phyloP scores from a whole-genome alignment of 1,139 yeast genomes.

The Nakaseomyces bracarensis region DNA sequence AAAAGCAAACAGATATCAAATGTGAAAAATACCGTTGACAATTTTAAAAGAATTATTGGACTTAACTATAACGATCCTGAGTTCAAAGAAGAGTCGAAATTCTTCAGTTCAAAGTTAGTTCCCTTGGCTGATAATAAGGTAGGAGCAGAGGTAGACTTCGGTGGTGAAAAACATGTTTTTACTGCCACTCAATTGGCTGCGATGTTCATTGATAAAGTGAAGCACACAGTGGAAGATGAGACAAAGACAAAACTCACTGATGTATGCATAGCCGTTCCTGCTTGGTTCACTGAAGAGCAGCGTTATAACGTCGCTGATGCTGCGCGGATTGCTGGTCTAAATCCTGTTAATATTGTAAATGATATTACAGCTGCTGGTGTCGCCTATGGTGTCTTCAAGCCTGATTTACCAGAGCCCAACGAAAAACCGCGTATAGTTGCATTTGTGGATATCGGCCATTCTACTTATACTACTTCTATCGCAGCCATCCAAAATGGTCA shows the following conservation, averaged over 20 bases:
- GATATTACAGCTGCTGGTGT: conserved; percentile 98
- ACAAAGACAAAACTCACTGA: conserved; percentile 73
- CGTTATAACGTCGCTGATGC: conserved; percentile 96
- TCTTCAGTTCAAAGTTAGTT: conserved; percentile 59
- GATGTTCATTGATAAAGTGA: conserved; percentile 88
- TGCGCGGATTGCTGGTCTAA: conserved; percentile 87
- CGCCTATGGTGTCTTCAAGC: conserved; percentile 96
- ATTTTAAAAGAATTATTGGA: conserved; percentile 86
- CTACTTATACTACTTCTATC: conserved; percentile 83
- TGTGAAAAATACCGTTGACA: conserved; percentile 90
- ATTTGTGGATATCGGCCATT: conserved; percentile 92
- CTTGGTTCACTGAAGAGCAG: conserved; percentile 93
- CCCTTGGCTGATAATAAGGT: conserved; percentile 63
- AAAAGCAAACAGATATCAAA: conserved; percentile 94
- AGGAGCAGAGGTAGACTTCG: conserved; percentile 77
- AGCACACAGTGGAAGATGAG: conserved; percentile 69
- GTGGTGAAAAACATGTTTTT: conserved; percentile 71
- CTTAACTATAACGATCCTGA: conserved; percentile 69
- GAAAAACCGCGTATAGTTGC: conserved; percentile 87
- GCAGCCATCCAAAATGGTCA: conserved; percentile 94
- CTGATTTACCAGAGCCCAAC: conserved; percentile 66
- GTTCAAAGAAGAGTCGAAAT: conserved; percentile 63
- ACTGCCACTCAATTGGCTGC: conserved; percentile 84
- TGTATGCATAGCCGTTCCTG: conserved; percentile 90
- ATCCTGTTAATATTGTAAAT: conserved; percentile 95